phyloP scores from a whole-genome alignment of 2,329 filamentous ascomycete species.

The Domatiomyces catenatus region DNA sequence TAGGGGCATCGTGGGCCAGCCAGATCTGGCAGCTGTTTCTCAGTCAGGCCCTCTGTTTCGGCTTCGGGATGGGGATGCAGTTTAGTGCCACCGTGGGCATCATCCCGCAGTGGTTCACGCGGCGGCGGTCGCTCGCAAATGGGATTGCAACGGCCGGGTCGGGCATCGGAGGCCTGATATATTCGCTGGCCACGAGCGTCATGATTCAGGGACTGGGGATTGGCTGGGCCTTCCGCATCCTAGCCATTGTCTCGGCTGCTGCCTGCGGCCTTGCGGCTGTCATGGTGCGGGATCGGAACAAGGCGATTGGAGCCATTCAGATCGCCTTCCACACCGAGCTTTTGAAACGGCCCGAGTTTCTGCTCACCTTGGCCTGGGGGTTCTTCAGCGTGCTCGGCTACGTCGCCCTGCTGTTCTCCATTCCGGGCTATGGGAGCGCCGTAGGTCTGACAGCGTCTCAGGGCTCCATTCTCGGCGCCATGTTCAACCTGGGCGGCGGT shows the following conservation, averaged over 20 bases:
- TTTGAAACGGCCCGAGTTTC: slow-evolving; percentile 13
- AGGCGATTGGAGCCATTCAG: slow-evolving; percentile 12
- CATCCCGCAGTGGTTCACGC: slow-evolving; percentile 20
- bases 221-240: slow-evolving; percentile 17
- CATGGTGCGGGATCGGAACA: slow-evolving; percentile 19
- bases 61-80: slow-evolving; percentile 17
- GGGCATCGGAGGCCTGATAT: slow-evolving; percentile 19
- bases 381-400: slow-evolving; percentile 34
- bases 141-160: slow-evolving; percentile 19
- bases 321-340: slow-evolving; percentile 12
- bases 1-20: slow-evolving; percentile 18
- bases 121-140: slow-evolving; percentile 18
- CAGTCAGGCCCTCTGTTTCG: slow-evolving; percentile 17
- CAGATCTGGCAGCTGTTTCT: slow-evolving; percentile 17
- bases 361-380: slow-evolving; percentile 22
- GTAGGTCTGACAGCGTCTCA: slow-evolving; percentile 26
- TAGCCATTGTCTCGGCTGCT: slow-evolving; percentile 16
- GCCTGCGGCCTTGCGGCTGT: slow-evolving; percentile 16
- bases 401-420: slow-evolving; percentile 30
- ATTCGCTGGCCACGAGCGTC: slow-evolving; percentile 14
- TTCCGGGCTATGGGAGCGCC: slow-evolving; percentile 31
- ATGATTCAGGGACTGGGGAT: slow-evolving; percentile 18
- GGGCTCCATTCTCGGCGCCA: slow-evolving; percentile 26
- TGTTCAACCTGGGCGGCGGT: slow-evolving; percentile 34
- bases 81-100: slow-evolving; percentile 15